Conservation (phyloP, 1,284 basidiomycete genomes). For the Ganoderma lucidum region DNA sequence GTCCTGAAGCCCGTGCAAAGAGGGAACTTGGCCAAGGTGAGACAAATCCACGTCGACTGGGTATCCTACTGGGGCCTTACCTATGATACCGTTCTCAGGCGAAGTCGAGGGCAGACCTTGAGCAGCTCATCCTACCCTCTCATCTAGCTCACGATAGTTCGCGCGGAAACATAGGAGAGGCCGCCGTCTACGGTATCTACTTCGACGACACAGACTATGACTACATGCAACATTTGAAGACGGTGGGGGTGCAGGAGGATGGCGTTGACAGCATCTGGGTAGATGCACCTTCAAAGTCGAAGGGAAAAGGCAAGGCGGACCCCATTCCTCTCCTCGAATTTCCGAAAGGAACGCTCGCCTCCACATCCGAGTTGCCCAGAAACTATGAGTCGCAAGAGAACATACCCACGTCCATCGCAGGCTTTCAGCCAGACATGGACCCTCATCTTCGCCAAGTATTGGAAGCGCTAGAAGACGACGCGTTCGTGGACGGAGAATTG, state of each 20-base stretch:
- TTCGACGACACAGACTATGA: conserved; percentile 99
- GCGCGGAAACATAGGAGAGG: conserved; percentile 80
- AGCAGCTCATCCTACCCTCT: conserved; percentile 63
- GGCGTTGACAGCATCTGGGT: conserved; percentile 81
- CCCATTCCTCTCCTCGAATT: conserved; percentile 57
- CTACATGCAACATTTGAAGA: conserved; percentile 96
- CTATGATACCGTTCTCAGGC: conserved; percentile 54
- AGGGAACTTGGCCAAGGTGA: conserved; percentile 74
- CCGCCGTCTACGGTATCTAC: conserved; percentile 90
- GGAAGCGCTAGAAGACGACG: conserved; percentile 97
- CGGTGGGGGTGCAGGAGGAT: conserved; percentile 77
- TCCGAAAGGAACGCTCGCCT: conserved; percentile 79
- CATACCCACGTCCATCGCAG: conserved; percentile 84
- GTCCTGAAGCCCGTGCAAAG: conserved; percentile 88
- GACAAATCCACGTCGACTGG: conserved; percentile 16
- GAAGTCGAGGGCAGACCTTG: conserved; percentile 80
- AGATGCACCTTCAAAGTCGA: conserved; percentile 65
- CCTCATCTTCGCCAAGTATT: conserved; percentile 93
- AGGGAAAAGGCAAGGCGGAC: conserved; percentile 45
- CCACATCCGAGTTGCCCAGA: conserved; percentile 75
- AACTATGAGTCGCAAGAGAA: conserved; percentile 79
- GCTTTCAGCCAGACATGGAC: conserved; percentile 97
- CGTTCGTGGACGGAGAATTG: conserved; percentile 82
- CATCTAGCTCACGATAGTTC: conserved; percentile 59
- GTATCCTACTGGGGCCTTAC: not conserved